Evolutionary conservation across 2,329 filamentous ascomycete species (phyloP).

Genomic region (Aspergillus sp.): DNA sequence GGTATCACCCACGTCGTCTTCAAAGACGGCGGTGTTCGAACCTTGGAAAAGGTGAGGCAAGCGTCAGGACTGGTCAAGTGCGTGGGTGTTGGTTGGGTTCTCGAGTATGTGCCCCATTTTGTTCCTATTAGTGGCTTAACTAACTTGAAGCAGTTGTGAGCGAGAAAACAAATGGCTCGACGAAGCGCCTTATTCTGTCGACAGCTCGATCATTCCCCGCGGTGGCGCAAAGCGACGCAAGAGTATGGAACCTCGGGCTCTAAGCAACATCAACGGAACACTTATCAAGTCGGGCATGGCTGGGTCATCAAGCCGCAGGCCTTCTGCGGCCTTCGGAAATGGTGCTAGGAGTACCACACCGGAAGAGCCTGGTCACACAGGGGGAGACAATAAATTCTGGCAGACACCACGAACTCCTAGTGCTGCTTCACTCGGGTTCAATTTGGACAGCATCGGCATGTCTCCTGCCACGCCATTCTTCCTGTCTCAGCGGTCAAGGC

Average conservation of each 20-base stretch:
- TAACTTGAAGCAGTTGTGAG: constrained; percentile 60
- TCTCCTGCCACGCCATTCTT: constrained; percentile 50
- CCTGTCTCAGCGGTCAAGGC: constrained; percentile 40
- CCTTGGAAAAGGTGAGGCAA: constrained; percentile 75
- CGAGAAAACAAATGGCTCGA: constrained; percentile 74
- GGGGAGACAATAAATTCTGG: constrained; percentile 20
- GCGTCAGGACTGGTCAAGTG: constrained; percentile 75
- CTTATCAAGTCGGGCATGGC: constrained; percentile 45
- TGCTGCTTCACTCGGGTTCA: constrained; percentile 33
- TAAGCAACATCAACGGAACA: constrained; percentile 68
- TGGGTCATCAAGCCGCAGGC: constrained; percentile 28
- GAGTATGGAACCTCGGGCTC: constrained; percentile 74
- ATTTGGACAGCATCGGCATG: constrained; percentile 40
- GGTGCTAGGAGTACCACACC: constrained; percentile 33
- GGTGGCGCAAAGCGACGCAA: constrained; percentile 72
- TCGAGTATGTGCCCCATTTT: constrained; percentile 66
- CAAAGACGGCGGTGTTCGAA: constrained; percentile 80
- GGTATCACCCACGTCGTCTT: constrained; percentile 87
- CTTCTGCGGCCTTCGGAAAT: constrained; percentile 33
- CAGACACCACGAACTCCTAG: constrained; percentile 35
- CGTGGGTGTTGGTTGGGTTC: constrained; percentile 83
- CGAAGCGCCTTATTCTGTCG: constrained; percentile 67
- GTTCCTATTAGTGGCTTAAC: background rate
- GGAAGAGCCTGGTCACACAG: constrained; percentile 19
- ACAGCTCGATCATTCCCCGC: constrained; percentile 66